Conservation (phyloP, 2,329 filamentous ascomycete species). For the Lojkania enalia region DNA sequence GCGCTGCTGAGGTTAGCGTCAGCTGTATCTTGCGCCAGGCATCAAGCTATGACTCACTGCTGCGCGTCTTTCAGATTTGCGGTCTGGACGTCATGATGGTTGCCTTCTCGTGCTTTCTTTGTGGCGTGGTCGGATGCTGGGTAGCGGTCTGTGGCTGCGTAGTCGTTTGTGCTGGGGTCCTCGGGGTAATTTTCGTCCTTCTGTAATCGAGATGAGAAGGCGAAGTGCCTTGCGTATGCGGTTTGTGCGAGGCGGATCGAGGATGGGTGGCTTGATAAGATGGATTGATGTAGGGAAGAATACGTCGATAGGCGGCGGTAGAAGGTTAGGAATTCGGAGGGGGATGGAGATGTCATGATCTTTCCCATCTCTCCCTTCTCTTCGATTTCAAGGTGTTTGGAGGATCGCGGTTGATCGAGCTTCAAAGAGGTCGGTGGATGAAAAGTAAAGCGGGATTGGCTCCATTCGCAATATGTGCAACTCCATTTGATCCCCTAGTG, state of each 20-base stretch:
- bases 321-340: constrained; percentile 46
- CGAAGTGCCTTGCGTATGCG: constrained; percentile 3
- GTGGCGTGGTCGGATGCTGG: constrained; percentile 26
- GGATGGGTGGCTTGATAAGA: background rate
- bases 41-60: constrained; percentile 21
- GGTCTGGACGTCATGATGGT: constrained; percentile 30
- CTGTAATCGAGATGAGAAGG: background rate
- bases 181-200: too few species aligned
- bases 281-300: background rate
- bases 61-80: constrained; percentile 19
- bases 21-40: background rate
- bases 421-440: too few species aligned
- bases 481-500: too few species aligned
- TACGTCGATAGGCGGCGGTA: constrained; percentile 31
- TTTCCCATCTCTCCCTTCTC: too few species aligned
- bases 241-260: constrained; percentile 2
- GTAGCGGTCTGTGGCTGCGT: constrained; percentile 11
- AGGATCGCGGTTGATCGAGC: too few species aligned
- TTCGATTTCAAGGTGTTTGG: constrained; percentile 8
- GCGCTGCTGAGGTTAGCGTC: constrained; percentile 17
- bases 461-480: too few species aligned
- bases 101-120: constrained; percentile 24
- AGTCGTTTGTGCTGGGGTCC: background rate
- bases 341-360: constrained; percentile 12
- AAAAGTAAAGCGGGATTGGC: too few species aligned